Percentiles rank a stretch among this genome's conserved stretches.
Evolutionary conservation across 2,329 filamentous ascomycete genomes (phyloP).

Genomic region (Pseudonectria buxi): DNA sequence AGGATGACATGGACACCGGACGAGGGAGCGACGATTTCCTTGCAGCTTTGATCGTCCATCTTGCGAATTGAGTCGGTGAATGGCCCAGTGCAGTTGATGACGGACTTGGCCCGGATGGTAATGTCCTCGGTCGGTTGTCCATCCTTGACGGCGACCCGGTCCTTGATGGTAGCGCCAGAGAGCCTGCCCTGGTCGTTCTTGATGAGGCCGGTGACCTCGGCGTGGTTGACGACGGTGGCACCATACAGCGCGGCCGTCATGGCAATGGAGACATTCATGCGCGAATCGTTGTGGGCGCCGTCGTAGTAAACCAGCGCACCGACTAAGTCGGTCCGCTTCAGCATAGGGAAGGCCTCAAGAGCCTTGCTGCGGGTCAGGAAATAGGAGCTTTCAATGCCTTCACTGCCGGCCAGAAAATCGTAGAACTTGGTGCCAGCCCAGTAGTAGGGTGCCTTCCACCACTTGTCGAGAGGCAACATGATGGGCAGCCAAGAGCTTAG

Average conservation of each 20-base stretch:
- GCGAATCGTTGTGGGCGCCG: conserved; percentile 84
- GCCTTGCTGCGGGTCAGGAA: conserved; percentile 83
- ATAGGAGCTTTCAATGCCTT: conserved; percentile 84
- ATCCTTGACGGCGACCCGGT: conserved; percentile 60
- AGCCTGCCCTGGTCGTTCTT: conserved; percentile 69
- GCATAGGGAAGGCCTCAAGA: conserved; percentile 80
- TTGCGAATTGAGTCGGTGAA: conserved; percentile 82
- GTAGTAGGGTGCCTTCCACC: conserved; percentile 73
- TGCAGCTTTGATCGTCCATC: conserved; percentile 66
- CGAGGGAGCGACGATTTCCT: conserved; percentile 77
- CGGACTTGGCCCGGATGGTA: conserved; percentile 66
- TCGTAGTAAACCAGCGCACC: conserved; percentile 88
- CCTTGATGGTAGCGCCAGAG: conserved; percentile 66
- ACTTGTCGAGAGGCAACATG: conserved; percentile 67
- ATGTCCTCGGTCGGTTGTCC: conserved; percentile 55
- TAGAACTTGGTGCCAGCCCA: conserved; percentile 76
- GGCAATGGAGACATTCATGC: conserved; percentile 84
- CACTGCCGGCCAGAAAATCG: conserved; percentile 75
- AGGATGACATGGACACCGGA: conserved; percentile 83
- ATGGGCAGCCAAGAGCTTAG: conserved; percentile 68
- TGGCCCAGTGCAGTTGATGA: conserved; percentile 84
- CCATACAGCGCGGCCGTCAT: conserved; percentile 88
- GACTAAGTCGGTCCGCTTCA: conserved; percentile 70
- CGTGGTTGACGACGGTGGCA: conserved; percentile 73
- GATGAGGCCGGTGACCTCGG: conserved; percentile 69